These are phyloP conservation scores for Paxillus ammoniavirescens DNA, from an alignment of 768 basidiomycete genomes.

Conservation along the genomic window DNA sequence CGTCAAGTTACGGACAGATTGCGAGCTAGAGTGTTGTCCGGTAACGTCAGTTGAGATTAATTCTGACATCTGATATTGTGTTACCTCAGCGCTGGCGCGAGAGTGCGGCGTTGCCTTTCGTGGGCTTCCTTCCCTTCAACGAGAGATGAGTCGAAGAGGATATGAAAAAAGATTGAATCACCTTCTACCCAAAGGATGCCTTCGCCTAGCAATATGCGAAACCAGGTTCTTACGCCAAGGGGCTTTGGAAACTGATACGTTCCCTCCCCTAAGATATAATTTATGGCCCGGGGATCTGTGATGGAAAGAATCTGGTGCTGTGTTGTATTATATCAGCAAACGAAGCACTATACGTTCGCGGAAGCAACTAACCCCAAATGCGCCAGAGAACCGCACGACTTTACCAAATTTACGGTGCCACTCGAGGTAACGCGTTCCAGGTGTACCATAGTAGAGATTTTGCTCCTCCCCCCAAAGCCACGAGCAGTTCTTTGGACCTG, in stretches of 20 bases:
- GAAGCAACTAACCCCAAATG: slow-evolving; percentile 47
- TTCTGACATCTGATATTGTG: not conserved
- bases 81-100: slow-evolving; percentile 61
- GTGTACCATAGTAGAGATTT: slow-evolving; percentile 47
- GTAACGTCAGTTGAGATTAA: not conserved
- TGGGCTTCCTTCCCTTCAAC: slow-evolving; percentile 51
- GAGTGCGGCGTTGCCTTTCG: slow-evolving; percentile 49
- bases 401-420: slow-evolving; percentile 57
- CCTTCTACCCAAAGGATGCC: slow-evolving; percentile 71
- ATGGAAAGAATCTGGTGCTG: slow-evolving; percentile 61
- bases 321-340: slow-evolving; percentile 6
- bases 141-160: slow-evolving; percentile 3
- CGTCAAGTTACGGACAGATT: slow-evolving; percentile 51
- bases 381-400: slow-evolving; percentile 54
- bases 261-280: slow-evolving; percentile 52
- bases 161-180: slow-evolving; percentile 16
- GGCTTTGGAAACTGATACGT: slow-evolving; percentile 63
- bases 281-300: slow-evolving; percentile 51
- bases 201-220: slow-evolving; percentile 56
- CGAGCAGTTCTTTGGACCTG: slow-evolving; percentile 50
- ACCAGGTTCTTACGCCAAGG: slow-evolving; percentile 62
- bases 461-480: slow-evolving; percentile 64
- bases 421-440: slow-evolving; percentile 49
- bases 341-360: slow-evolving; percentile 3
- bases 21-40: slow-evolving; percentile 35